phyloP scores from a whole-genome alignment of 1,284 basidiomycete genomes.

The Trichosporon ovoides region DNA sequence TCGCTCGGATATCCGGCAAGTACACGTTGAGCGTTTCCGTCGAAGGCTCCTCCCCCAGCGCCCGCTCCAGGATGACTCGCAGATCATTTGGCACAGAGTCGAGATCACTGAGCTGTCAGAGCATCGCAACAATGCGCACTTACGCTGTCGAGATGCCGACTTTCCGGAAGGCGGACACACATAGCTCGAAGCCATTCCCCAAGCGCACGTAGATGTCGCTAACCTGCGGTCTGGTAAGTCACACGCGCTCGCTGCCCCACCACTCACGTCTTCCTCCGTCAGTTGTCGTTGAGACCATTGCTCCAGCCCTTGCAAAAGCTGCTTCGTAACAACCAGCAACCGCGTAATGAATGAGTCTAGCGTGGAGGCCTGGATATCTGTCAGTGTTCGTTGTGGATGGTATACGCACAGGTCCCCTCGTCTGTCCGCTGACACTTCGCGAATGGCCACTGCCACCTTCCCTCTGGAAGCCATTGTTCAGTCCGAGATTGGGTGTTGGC shows the following conservation, averaged over 20 bases:
- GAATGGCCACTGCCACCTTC: neutral
- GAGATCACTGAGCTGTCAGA: conserved; percentile 64
- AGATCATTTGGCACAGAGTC: conserved; percentile 83
- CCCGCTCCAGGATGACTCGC: conserved; percentile 78
- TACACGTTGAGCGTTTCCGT: conserved; percentile 80
- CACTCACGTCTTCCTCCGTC: conserved; percentile 57
- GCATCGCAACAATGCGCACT: conserved; percentile 37
- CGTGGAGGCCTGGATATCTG: conserved; percentile 23
- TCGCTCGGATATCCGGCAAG: conserved; percentile 82
- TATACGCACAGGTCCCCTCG: neutral
- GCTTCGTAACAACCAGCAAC: conserved; percentile 89
- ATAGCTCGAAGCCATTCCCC: conserved; percentile 95
- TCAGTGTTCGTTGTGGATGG: neutral
- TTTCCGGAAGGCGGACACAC: conserved; percentile 77
- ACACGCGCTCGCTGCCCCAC: neutral
- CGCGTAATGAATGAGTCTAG: conserved; percentile 84
- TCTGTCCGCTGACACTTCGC: neutral
- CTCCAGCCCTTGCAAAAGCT: conserved; percentile 84
- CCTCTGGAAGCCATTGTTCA: neutral
- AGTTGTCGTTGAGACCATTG: conserved; percentile 75
- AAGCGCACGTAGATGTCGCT: conserved; percentile 95
- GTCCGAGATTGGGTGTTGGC: neutral
- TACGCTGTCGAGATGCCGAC: conserved; percentile 89
- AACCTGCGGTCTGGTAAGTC: conserved; percentile 57
- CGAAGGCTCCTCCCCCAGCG: conserved; percentile 83